These are phyloP conservation scores for Pleurotus giganteus DNA, from an alignment of 768 basidiomycete species.

Conservation along the genomic window DNA sequence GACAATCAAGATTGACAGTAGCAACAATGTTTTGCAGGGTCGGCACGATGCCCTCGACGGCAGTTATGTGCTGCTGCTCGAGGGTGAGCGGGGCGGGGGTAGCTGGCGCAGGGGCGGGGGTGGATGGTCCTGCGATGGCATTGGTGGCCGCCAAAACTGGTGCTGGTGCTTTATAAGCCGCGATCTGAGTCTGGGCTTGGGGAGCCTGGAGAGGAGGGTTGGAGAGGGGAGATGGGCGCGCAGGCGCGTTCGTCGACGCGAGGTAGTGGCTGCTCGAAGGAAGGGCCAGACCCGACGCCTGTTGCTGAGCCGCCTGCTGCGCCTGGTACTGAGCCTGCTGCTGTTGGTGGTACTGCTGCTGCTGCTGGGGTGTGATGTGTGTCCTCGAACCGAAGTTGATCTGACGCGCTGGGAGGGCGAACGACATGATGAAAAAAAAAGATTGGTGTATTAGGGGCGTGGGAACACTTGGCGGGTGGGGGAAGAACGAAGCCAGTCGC, in stretches of 20 bases:
- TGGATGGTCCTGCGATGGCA: conserved; percentile 48
- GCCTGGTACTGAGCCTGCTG: conserved; percentile 37
- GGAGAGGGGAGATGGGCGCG: conserved; percentile 55
- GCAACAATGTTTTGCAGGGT: conserved; percentile 99
- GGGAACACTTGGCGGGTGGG: conserved; percentile 36
- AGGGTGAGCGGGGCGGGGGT: conserved; percentile 76
- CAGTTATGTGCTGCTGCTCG: conserved; percentile 93
- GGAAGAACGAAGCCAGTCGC: conserved; percentile 27
- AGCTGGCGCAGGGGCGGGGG: conserved; percentile 43
- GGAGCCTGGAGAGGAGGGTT: conserved; percentile 45
- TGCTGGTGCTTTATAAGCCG: conserved; percentile 22
- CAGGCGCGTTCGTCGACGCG: conserved; percentile 39
- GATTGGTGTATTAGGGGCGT: conserved; percentile 32
- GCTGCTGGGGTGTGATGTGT: conserved; percentile 40
- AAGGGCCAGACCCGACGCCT: conserved; percentile 49
- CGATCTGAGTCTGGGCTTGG: conserved; percentile 21
- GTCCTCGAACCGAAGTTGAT: conserved; percentile 69
- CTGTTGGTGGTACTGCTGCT: conserved; percentile 40
- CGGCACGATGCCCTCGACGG: conserved; percentile 97
- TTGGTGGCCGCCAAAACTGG: conserved; percentile 29
- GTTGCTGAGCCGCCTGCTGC: conserved; percentile 36
- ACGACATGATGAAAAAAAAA: conserved; percentile 42
- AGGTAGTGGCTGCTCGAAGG: conserved; percentile 56
- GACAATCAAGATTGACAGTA: conserved; percentile 96
- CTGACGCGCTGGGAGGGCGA: conserved; percentile 75